Evolutionary conservation across 2,329 filamentous ascomycete genomes (phyloP), one percentile per base, ranked within the genome.

Genomic region (Ophiostoma perfectum): DNA sequence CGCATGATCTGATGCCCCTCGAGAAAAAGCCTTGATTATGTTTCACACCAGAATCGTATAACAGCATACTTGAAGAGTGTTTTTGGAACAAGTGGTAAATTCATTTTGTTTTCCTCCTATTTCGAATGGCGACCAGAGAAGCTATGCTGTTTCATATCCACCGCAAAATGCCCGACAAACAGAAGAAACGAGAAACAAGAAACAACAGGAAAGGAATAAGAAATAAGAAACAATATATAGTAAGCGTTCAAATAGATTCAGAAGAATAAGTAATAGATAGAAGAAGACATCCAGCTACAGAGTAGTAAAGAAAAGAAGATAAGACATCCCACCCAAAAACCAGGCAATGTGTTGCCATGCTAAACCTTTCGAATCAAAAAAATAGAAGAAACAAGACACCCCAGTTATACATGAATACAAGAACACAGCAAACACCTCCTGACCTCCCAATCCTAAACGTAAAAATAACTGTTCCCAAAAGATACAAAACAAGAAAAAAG

Each of bases 321-420:
- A 63, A 42, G 14, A 18, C 60, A 42, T 42, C 60, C 58, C 60
- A 63, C 42, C 60, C 60, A 63, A 42, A 18, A 63, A 27, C 60
- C 60, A 63, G 39, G 55, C 55, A 60, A 60, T 27, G 55, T 60
- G 55, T 38, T 60, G 55, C 60, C 60, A 42, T 63, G 60, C 60
- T 63, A 16, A 63, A 42, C 38, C 60, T 8, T 38, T 55, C 42
- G 36, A 67, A 41, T 18, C 18, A 42, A 18, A 41, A 18, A 14
- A 42, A n/a, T 18, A 42, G 18, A 39, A 16, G 4, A 62, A 63
- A 63, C 16, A 63, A 44, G 39, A 63, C 38, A 18, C 58, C 38
- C 58, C 14, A 14, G 42, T 63, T 18, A 63, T 60, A 60, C 55
- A 60, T 60, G n/a, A 60, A 38, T 60, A 68, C 12, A 39, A 27